Base-by-base conservation (phyloP, 2,329 filamentous ascomycete species). In the Didymellaceae sp. region DNA sequence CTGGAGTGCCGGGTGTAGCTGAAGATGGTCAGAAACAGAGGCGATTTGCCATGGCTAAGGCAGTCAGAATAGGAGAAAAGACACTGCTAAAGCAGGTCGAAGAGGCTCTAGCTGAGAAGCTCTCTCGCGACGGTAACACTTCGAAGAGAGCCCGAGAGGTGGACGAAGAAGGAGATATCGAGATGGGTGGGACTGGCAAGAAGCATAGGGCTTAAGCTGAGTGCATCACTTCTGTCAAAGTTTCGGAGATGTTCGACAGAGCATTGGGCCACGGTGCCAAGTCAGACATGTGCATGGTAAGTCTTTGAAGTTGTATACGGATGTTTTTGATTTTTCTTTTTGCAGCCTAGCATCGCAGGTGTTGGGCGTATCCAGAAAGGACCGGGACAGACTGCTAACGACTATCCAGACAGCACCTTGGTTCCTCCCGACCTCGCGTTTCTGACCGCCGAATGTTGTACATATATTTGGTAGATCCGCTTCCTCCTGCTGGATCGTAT, bases 61-160 rank as follows among this genome's bases (percentile, higher is more conserved):
- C 82, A 41, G 87, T 91, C 26, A 82, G 89, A 52, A 73, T 86
- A 2, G 89, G 89, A 11, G 89, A 93, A 73, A 91, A 91, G 70
- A 79, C 80, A 59, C 76, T 92, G 5, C 66, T 91, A 18, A 73
- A 78, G 46, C 79, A 84, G 62, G 77, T 85, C 1, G 77, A 81
- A 51, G 52, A 62, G 26, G 67, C 63, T 1, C 45, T 72, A 37
- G 52, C 47, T 6, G 56, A 58, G 33, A 55, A 44, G 14, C 24
- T 66, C 61, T 50, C 57, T 74, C 73, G 70, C 69, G 67, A 62
- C 50, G 57, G 55, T 35, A 57, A 46, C 7, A 42, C 44, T n/a
- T 26, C 54, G 0, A 70, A 69, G 48, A 61, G 67, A 48, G 53
- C 57, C 48, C 60, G 65, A 46, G 57, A 45, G 18, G 47, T 66